Percentiles rank a stretch among this genome's conserved stretches.
Evolutionary conservation across 139 green algal genomes (phyloP).

Genomic region (Nannochloris sp.): DNA sequence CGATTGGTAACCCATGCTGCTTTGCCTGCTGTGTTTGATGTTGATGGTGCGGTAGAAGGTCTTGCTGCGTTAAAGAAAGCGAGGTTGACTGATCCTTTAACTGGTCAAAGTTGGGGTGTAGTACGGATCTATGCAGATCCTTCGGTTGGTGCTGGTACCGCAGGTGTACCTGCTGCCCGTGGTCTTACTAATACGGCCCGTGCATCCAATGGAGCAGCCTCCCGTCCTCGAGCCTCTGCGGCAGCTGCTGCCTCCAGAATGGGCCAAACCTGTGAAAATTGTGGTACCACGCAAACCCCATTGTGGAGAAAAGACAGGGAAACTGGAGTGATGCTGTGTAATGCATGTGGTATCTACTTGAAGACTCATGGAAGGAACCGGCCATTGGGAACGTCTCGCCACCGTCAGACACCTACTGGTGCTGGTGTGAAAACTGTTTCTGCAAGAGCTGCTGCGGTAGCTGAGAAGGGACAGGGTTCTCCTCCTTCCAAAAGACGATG

Average conservation of each 20-base stretch:
- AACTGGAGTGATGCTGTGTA: slow-evolving; percentile 53
- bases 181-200: neutral
- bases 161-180: neutral
- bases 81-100: slow-evolving; percentile 17
- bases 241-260: neutral
- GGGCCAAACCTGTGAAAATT: slow-evolving; percentile 52
- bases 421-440: neutral
- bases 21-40: slow-evolving; percentile 18
- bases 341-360: slow-evolving; percentile 71
- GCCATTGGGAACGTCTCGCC: slow-evolving; percentile 10
- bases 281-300: slow-evolving; percentile 54
- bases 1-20: slow-evolving; percentile 10
- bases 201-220: neutral
- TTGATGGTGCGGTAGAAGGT: slow-evolving; percentile 27
- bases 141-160: neutral
- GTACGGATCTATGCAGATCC: slow-evolving; percentile 32
- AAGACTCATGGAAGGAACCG: slow-evolving; percentile 58
- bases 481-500: neutral
- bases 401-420: neutral
- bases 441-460: neutral
- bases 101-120: slow-evolving; percentile 17
- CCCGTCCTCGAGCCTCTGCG: neutral
- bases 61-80: slow-evolving; percentile 27
- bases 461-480: neutral
- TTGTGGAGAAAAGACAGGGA: slow-evolving; percentile 62